These are phyloP conservation scores for Hanseniaspora lindneri DNA, from an alignment of 805 yeast genomes.

Conservation along the genomic window DNA sequence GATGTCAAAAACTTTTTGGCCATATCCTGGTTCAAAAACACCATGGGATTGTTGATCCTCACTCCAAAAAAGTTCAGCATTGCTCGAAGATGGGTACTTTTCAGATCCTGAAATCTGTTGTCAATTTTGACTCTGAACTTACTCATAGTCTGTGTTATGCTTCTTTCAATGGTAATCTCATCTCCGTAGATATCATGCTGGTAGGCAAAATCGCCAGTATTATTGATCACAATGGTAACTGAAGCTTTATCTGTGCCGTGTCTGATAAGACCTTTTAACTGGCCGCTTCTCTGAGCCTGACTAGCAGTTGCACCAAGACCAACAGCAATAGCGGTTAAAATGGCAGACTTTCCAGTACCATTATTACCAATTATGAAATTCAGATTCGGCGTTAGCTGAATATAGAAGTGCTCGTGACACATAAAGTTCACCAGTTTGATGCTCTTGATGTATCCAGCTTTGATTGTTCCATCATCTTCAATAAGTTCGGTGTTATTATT, in stretches of 20 bases:
- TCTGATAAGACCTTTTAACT: constrained; percentile 56
- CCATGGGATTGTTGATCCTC: constrained; percentile 80
- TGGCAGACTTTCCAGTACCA: constrained; percentile 86
- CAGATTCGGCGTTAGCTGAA: constrained; percentile 64
- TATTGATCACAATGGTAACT: constrained; percentile 51
- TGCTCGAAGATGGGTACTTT: constrained; percentile 52
- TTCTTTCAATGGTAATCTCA: constrained; percentile 58
- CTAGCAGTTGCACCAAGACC: constrained; percentile 83
- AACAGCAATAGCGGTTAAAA: constrained; percentile 73
- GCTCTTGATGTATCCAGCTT: constrained; percentile 54
- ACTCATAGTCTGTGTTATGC: constrained; percentile 38
- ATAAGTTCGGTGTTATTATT: constrained; percentile 16
- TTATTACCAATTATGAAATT: constrained; percentile 83
- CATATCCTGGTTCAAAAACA: constrained; percentile 83
- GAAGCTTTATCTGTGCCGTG: constrained; percentile 64
- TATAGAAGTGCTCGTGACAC: constrained; percentile 76
- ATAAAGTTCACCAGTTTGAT: constrained; percentile 64
- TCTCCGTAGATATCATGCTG: constrained; percentile 56
- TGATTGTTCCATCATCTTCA: not conserved
- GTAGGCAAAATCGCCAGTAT: constrained; percentile 55
- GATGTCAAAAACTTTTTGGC: constrained; percentile 82
- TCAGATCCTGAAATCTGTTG: constrained; percentile 40
- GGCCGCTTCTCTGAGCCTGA: constrained; percentile 73
- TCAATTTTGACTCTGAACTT: constrained; percentile 46
- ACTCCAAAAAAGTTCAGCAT: constrained; percentile 62